phyloP scores from a whole-genome alignment of 768 basidiomycete genomes.

The Rhizopogon roseolus region DNA sequence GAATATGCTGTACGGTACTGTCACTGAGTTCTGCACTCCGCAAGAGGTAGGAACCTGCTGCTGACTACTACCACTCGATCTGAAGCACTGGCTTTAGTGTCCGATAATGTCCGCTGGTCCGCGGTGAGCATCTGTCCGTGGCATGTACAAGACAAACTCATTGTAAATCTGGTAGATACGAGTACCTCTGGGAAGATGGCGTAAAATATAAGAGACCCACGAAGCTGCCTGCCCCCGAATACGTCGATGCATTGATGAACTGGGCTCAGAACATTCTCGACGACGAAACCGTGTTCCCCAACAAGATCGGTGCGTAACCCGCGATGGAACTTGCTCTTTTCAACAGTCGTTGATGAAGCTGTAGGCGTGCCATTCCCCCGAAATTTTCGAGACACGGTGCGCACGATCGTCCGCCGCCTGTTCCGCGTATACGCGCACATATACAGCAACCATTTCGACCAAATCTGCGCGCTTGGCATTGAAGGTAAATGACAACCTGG shows the following conservation, averaged over 20 bases:
- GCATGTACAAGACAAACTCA: neutral
- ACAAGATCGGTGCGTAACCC: slow-evolving; percentile 72
- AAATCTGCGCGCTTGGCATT: slow-evolving; percentile 95
- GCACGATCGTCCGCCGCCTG: slow-evolving; percentile 85
- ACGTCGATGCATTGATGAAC: slow-evolving; percentile 98
- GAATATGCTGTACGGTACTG: slow-evolving; percentile 98
- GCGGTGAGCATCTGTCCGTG: slow-evolving; percentile 44
- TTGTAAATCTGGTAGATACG: slow-evolving; percentile 53
- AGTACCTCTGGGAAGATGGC: slow-evolving; percentile 94
- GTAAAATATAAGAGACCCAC: slow-evolving; percentile 82
- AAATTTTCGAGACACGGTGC: slow-evolving; percentile 86
- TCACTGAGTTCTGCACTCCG: slow-evolving; percentile 96
- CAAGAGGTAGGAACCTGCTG: slow-evolving; percentile 61
- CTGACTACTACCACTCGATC: slow-evolving; percentile 5
- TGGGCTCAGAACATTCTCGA: slow-evolving; percentile 94
- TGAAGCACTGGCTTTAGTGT: slow-evolving; percentile 45
- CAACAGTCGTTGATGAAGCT: slow-evolving; percentile 1
- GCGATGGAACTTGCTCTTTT: neutral
- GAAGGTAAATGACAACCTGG: slow-evolving; percentile 60
- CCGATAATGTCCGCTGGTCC: slow-evolving; percentile 97
- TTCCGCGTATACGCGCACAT: slow-evolving; percentile 98
- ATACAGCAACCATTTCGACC: slow-evolving; percentile 99
- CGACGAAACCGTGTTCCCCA: slow-evolving; percentile 89
- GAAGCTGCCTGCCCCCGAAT: slow-evolving; percentile 93
- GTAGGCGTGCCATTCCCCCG: slow-evolving; percentile 87